A percentile compares a stretch with the other conserved stretches of the same genome.
Evolutionary conservation across 805 yeast genomes (phyloP).

Genomic region (Saccharomycopsis javanensis): DNA sequence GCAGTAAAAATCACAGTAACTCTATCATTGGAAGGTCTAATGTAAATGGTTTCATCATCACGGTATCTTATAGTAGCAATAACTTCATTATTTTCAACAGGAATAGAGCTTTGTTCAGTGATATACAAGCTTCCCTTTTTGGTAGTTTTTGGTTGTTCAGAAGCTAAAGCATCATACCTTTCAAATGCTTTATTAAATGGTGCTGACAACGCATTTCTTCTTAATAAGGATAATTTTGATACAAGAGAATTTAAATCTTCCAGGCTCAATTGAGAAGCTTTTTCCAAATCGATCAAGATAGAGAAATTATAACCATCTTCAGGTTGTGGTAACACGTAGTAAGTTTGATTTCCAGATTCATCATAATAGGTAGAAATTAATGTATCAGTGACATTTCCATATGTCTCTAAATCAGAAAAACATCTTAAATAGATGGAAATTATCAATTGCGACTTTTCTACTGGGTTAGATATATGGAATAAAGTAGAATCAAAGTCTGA

Average conservation of each 20-base stretch:
- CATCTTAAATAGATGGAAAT: slow-evolving; percentile 68
- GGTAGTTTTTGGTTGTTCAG: slow-evolving; percentile 24
- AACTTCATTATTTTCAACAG: slow-evolving; percentile 41
- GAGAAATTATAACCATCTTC: slow-evolving; percentile 83
- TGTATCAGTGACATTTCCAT: slow-evolving; percentile 42
- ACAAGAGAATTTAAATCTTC: slow-evolving; percentile 46
- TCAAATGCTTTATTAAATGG: slow-evolving; percentile 83
- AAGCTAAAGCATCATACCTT: slow-evolving; percentile 62
- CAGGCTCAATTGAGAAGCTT: slow-evolving; percentile 26
- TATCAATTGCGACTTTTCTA: slow-evolving; percentile 52
- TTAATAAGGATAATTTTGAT: slow-evolving; percentile 59
- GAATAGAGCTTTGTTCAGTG: slow-evolving; percentile 26
- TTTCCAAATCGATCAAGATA: slow-evolving; percentile 50
- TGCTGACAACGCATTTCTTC: slow-evolving; percentile 83
- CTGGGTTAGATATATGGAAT: slow-evolving; percentile 86
- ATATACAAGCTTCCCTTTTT: slow-evolving; percentile 30
- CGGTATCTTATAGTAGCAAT: slow-evolving; percentile 66
- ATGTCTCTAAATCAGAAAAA: slow-evolving; percentile 59
- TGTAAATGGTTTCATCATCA: slow-evolving; percentile 84
- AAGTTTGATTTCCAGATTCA: slow-evolving; percentile 28
- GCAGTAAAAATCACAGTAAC: slow-evolving; percentile 95
- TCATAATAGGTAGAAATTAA: slow-evolving; percentile 43
- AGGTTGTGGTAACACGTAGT: slow-evolving; percentile 30
- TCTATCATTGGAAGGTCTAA: slow-evolving; percentile 89
- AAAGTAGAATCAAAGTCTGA: slow-evolving; percentile 95